These are phyloP conservation scores for Plasmodium gallinaceum DNA, from an alignment of 169 alveolate genomes.

Conservation along the genomic window DNA sequence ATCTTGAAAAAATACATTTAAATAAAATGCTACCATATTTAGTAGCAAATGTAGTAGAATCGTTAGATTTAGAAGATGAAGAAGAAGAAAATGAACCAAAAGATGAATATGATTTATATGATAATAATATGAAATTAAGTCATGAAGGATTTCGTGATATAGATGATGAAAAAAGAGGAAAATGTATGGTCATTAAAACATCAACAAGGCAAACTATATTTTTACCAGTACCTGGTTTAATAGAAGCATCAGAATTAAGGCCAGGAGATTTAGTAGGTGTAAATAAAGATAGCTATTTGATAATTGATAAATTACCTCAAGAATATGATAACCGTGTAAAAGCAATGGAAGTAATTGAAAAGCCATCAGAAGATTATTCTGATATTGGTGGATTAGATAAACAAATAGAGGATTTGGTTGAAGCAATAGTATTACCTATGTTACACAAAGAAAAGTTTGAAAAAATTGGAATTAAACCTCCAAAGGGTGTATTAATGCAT, in stretches of 20 bases:
- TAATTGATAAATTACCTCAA: conserved; percentile 99
- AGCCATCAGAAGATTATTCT: conserved; percentile 99
- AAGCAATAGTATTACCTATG: conserved; percentile 99
- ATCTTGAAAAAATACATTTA: conserved; percentile 95
- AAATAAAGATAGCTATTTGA: conserved; percentile 98
- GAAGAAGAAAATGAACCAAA: conserved; percentile 62
- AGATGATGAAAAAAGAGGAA: conserved; percentile 86
- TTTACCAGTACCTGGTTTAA: conserved; percentile 98
- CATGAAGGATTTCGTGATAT: conserved; percentile 74
- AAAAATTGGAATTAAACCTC: conserved; percentile 98
- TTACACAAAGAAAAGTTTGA: conserved; percentile 98
- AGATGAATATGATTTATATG: conserved; percentile 63
- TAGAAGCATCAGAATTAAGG: conserved; percentile 92
- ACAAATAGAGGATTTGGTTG: conserved; percentile 98
- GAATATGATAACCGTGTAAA: conserved; percentile 99
- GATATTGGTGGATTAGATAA: conserved; percentile 99
- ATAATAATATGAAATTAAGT: conserved; percentile 20
- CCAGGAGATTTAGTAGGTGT: conserved; percentile 99
- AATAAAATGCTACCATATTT: conserved; percentile 98
- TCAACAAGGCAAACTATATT: conserved; percentile 97
- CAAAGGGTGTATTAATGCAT: conserved; percentile 98
- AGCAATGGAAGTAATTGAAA: conserved; percentile 99
- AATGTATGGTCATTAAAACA: conserved; percentile 93
- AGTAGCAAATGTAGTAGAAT: conserved; percentile 98
- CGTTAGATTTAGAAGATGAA: conserved; percentile 59